Conservation (phyloP, 1,139 yeast species). For the Scheffersomyces illinoinensis region DNA sequence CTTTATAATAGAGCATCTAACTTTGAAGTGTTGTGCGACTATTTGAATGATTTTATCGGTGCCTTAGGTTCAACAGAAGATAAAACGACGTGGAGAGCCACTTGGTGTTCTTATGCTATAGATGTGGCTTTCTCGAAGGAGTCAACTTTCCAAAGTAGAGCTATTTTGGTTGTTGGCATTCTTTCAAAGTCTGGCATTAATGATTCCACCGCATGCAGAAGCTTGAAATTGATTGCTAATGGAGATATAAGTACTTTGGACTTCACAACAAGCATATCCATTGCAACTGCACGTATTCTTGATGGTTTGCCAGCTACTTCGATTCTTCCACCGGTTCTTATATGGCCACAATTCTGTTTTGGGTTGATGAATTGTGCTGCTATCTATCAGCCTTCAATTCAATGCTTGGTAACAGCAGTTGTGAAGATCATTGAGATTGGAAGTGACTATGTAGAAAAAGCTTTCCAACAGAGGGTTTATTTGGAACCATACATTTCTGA, state of each 20-base stretch:
- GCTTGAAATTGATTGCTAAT: conserved; percentile 33
- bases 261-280: conserved; percentile 35
- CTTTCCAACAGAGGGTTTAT: conserved; percentile 39
- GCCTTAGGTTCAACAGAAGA: conserved; percentile 54
- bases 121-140: conserved; percentile 62
- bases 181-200: conserved; percentile 64
- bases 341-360: conserved; percentile 62
- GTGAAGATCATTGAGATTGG: conserved; percentile 25
- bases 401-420: conserved; percentile 34
- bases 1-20: conserved; percentile 51
- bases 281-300: conserved; percentile 60
- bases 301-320: conserved; percentile 63
- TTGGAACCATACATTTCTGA: conserved; percentile 45
- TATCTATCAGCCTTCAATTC: conserved; percentile 57
- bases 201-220: conserved; percentile 56
- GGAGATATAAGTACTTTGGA: conserved; percentile 34
- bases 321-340: conserved; percentile 53
- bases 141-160: conserved; percentile 71
- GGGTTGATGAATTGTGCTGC: conserved; percentile 34
- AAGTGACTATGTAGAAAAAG: conserved; percentile 22
- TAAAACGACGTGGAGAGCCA: conserved; percentile 60
- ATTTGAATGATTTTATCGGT: conserved; percentile 52
- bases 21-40: conserved; percentile 65
- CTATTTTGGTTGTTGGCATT: conserved; percentile 71
- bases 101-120: conserved; percentile 70